Conservation (phyloP, 1,284 basidiomycete species). For the Melampsora larici-populina region DNA sequence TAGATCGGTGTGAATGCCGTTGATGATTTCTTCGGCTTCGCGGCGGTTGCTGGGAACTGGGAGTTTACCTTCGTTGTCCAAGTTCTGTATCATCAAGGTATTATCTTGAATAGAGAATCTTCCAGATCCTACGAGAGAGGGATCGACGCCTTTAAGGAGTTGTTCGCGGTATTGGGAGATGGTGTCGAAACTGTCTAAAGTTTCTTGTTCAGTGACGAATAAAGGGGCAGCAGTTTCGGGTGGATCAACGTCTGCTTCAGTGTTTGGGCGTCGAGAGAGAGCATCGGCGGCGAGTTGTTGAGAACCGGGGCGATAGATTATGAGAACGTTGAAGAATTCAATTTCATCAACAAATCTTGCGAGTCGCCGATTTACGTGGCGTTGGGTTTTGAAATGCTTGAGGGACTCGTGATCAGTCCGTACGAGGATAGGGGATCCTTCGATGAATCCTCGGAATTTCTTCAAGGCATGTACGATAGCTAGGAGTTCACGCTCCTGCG, state of each 20-base stretch:
- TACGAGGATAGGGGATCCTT: slow-evolving; percentile 16
- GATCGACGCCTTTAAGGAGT: background rate
- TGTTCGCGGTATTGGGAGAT: background rate
- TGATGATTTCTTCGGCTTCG: background rate
- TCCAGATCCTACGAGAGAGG: background rate
- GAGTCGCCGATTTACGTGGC: background rate
- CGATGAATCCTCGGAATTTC: slow-evolving; percentile 4
- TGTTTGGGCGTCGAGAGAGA: slow-evolving; percentile 3
- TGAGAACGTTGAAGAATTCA: slow-evolving; percentile 13
- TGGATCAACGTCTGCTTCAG: background rate
- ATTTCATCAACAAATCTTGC: slow-evolving; percentile 10
- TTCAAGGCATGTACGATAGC: slow-evolving; percentile 22
- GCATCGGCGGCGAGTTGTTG: slow-evolving; percentile 23
- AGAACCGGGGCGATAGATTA: slow-evolving; percentile 11
- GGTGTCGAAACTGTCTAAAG: background rate
- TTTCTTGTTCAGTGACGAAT: background rate
- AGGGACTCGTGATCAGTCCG: slow-evolving; percentile 8
- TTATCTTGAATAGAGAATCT: too few species aligned
- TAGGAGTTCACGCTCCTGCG: background rate
- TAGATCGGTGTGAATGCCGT: background rate
- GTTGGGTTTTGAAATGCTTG: slow-evolving; percentile 25
- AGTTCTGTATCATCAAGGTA: background rate
- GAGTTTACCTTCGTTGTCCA: background rate
- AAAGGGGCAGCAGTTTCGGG: background rate
- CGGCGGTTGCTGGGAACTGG: background rate